Evolutionary conservation across 345 rosid species (phyloP), one percentile per base, ranked within the genome.

Genomic region (Rubroshorea leprosula): DNA sequence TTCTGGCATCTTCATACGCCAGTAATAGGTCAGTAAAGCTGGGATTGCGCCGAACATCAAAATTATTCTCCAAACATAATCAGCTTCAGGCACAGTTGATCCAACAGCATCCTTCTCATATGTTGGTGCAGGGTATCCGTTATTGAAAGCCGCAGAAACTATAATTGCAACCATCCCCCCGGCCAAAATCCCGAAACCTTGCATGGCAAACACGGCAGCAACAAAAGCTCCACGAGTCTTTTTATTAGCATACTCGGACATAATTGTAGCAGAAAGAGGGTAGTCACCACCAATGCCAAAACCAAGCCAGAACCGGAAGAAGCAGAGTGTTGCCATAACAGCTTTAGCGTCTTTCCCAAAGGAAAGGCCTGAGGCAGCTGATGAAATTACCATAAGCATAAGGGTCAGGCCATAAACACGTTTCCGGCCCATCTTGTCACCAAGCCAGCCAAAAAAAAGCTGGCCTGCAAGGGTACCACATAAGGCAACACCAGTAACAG

Each of bases 401-500:
- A 75, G 73, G 29, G 79, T 75, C 64, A 75, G 41, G 20, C 79
- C 76, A 25, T 75, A 75, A 0, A 71, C 79, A 20, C 44, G 65
- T 49, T 67, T 71, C 43, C 79, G 43, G 23, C 76, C 76, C 67
- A 75, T 25, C 23, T 67, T 75, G 50, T 75, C 79, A 0, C 79
- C 79, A 5, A 68, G 79, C 76, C 73, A 75, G 8, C 79, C 79
- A 21, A 75, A 75, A 59, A 71, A 71, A 45, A 75, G 73, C 52
- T 71, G 79, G 31, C 79, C 79, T 1, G 76, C 19, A 0, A 75
- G 68, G 21, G 79, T 71, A 21, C 76, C 76, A 5, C 69, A 53
- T 58, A 75, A 61, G 0, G 76, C 79, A 3, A 75, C 79, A 35
- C 73, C 76, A 61, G 60, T 71, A 16, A 75, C 68, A 17, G 73